Conservation (phyloP, 495 filamentous ascomycete species). For the Lindgomyces ingoldianus region DNA sequence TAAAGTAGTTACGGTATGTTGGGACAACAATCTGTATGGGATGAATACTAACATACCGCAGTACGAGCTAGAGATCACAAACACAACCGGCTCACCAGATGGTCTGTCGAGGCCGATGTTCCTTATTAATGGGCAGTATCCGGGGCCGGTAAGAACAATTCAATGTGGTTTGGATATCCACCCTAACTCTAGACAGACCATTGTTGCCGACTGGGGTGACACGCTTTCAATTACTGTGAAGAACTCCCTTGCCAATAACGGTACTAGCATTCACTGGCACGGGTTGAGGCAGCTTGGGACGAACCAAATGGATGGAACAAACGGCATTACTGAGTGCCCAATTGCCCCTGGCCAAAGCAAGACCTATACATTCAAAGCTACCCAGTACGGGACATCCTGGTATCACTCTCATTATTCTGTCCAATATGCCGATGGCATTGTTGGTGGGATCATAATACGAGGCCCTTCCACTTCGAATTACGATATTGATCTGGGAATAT, state of each 20-base stretch:
- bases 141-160: slow-evolving; percentile 29
- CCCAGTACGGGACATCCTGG: slow-evolving; percentile 48
- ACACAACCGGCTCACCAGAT: slow-evolving; percentile 28
- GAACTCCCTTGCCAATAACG: slow-evolving; percentile 43
- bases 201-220: slow-evolving; percentile 44
- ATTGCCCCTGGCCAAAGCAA: slow-evolving; percentile 43
- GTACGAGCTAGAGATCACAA: slow-evolving; percentile 35
- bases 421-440: slow-evolving; percentile 46
- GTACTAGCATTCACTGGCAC: slow-evolving; percentile 48
- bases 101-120: slow-evolving; percentile 25
- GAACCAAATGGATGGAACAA: slow-evolving; percentile 42
- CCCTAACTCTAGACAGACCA: slow-evolving; percentile 7
- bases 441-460: slow-evolving; percentile 43
- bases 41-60: background rate
- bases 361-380: slow-evolving; percentile 44
- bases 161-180: background rate
- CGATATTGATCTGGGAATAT: slow-evolving; percentile 45
- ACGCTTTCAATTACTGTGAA: slow-evolving; percentile 39
- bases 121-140: slow-evolving; percentile 38
- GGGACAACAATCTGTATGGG: background rate
- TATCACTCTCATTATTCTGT: slow-evolving; percentile 43
- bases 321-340: slow-evolving; percentile 47
- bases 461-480: slow-evolving; percentile 46
- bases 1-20: slow-evolving; percentile 25
- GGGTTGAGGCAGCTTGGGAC: slow-evolving; percentile 43